Base-by-base conservation (phyloP, 2,329 filamentous ascomycete species). In the Trichoderma aggressivum region DNA sequence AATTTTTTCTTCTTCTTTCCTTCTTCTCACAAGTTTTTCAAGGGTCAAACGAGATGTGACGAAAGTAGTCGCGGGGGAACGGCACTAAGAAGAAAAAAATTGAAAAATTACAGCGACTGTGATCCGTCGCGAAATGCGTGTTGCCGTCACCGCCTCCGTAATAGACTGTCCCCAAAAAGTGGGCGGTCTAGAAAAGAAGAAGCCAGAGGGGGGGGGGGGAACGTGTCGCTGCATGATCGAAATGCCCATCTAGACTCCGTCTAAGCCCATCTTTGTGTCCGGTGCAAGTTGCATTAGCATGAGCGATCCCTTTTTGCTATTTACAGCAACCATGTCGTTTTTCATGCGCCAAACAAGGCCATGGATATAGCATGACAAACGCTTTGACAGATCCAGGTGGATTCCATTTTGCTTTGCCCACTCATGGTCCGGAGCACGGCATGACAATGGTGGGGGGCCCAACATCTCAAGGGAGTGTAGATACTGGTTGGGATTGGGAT, bases 241-340 rank as follows among this genome's bases (percentile, higher is more conserved):
- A 58, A 67, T 32, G 24, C 32, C 53, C n/a, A 67, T 30, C 32
- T 43, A 26, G 26, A 39, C 36, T 30, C 30, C 50, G 50, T 66
- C 50, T 21, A 47, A 66, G 63, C 32, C 50, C 50, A 21, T 68
- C 21, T 32, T 32, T 68, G n/a, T 50, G 43, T 28, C 60, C 62
- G 62, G 62, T 24, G 50, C 65, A 68, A 68, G 34, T 58, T 58
- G 65, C 65, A 60, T 68, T 60, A 68, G 65, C 65, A 68, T 60
- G 65, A 68, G 56, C 56, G 53, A 68, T 60, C 65, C n/a, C 28
- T 60, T 28, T 28, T 50, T 60, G 34, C 65, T 68, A 43, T 60
- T 68, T 60, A 34, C 56, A 61, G 65, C 36, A 60, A 28, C 39
- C 39, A 68, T 26, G 65, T 59, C 24, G 39, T 68, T n/a, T n/a